Base-by-base conservation (phyloP, 176 grass and related monocot genomes). In the Paspalum vaginatum region DNA sequence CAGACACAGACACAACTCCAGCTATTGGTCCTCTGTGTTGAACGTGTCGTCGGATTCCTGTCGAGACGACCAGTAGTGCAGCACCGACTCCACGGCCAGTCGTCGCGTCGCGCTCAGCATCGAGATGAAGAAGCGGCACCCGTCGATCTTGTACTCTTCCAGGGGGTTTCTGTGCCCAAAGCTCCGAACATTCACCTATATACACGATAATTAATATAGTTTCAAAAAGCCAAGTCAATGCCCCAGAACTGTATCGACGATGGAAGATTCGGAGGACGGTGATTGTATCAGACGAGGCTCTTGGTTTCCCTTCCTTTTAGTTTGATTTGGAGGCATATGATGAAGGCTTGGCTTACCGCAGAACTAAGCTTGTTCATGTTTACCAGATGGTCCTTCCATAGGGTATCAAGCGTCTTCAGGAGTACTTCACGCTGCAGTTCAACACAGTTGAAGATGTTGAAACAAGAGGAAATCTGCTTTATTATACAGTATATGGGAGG, bases 341-440 rank as follows among this genome's bases (percentile, higher is more conserved):
- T 43, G 7, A 70, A 84, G 20, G 8, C 4, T 65, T 12, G 75
- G 60, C 22, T 87, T 95, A 95, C 92, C 45, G 95, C 90, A 54
- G 90, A 98, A 88, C 95, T 98, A 84, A 98, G 92, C 75, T 91
- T 91, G 84, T 98, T 98, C 92, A 98, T 98, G 76, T 98, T 98
- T 78, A 98, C 86, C 84, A 98, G 84, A 91, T 98, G 95, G 79
- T 98, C 90, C 84, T 88, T 98, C 90, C 95, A 95, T 22, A 93
- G 79, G 13, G 46, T 73, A 87, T 98, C 92, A 65, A 98, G 88
- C 25, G 92, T 90, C 92, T 95, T 98, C 58, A 98, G 72, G 80
- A 95, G 93, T 84, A 89, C 79, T 72, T 98, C 95, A 76, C 92
- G 87, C 95, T 98, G 78, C 68, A 87, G 74, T 87, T 55, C n/a